Evolutionary conservation across 768 basidiomycete species (phyloP), one percentile per base, ranked within the genome.

Genomic region (Termitomyces sp.): DNA sequence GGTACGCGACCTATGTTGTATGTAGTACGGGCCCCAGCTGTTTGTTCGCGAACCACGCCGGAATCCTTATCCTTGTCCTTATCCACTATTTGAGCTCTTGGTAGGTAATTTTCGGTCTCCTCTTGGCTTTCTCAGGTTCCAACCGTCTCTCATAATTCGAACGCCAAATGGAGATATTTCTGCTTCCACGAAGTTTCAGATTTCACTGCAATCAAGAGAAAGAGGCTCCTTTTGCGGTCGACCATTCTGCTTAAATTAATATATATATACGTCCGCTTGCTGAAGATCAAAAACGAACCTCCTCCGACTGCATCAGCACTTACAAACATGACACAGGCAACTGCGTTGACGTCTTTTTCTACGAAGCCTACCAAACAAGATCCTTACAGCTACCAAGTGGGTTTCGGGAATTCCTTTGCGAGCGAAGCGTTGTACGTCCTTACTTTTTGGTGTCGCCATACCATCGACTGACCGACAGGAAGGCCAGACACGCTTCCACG

Each of bases 381-480:
- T 60, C 84, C 84, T 0, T 85, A 86, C 68, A 66, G 66, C 25
- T 86, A 87, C 66, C 83, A 85, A 65, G 77, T 81, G 5, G 84
- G 85, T 6, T 86, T 86, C 58, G 84, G 83, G 3, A 85, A 85
- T 60, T 73, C 76, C 9, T 86, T 86, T 64, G 82, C 80, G 8
- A 80, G 77, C 62, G 83, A 86, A 62, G 82, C 83, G 5, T 70
- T 86, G 84, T 84, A 61, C 56, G 82, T 74, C 10, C 32, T 49
- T 14, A 12, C 11, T 45, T 32, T 48, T 38, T 25, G 31, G 17
- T 11, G 29, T 63, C 15, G 31, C 17, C 15, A 3, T 47, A 1
- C 25, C 9, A 38, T 47, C 38, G 20, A 38, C 25, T 31, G 9
- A 51, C 20, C 17, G 47, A 1, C 1, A 37, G 48, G 12, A 57